These are phyloP conservation scores for Trifolium subterraneum DNA, from an alignment of 306 rosid genomes.

Conservation along the genomic window DNA sequence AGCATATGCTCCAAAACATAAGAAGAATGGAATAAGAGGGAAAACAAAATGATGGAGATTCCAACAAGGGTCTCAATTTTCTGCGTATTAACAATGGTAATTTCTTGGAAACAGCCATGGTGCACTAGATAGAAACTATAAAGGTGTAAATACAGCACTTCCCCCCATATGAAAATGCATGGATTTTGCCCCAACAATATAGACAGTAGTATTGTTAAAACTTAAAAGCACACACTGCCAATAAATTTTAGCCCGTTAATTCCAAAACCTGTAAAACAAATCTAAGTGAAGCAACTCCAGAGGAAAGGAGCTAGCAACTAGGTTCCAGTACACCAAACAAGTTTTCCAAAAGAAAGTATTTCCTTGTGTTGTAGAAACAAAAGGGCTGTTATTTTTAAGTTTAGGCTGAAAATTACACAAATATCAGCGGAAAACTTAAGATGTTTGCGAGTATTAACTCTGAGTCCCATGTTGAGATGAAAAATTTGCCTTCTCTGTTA, in stretches of 20 bases:
- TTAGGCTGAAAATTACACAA: slow-evolving; percentile 12
- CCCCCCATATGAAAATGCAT: background rate
- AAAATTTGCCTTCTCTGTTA: background rate
- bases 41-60: slow-evolving; percentile 5
- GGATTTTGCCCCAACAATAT: slow-evolving; percentile 3
- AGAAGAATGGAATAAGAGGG: background rate
- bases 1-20: slow-evolving; percentile 7
- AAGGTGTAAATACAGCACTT: background rate
- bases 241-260: slow-evolving; percentile 5
- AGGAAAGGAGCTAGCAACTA: background rate
- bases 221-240: slow-evolving; percentile 3
- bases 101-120: background rate
- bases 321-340: slow-evolving; percentile 13
- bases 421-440: background rate
- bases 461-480: background rate
- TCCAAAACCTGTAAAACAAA: slow-evolving; percentile 7
- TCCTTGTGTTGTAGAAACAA: background rate
- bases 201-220: background rate
- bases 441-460: background rate
- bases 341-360: slow-evolving; percentile 7
- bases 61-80: background rate
- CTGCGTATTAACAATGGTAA: slow-evolving; percentile 10
- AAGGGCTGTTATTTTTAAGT: background rate
- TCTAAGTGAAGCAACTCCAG: slow-evolving; percentile 3
- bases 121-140: slow-evolving; percentile 8